Evolutionary conservation across 2,329 filamentous ascomycete genomes (phyloP).

Genomic region (Monilinia fructicola): DNA sequence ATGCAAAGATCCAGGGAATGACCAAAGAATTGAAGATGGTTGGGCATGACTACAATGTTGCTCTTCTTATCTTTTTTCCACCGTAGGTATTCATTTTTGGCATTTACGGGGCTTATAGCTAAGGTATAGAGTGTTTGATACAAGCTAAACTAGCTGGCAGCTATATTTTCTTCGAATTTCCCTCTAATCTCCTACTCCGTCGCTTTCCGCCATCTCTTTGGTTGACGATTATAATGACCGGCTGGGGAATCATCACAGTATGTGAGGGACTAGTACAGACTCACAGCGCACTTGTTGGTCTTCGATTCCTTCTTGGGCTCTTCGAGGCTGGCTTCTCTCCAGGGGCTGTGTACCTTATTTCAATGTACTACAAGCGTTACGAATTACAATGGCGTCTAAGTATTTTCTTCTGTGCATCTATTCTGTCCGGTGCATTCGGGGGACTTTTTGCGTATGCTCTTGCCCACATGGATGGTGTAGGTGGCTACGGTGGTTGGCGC

Average conservation of each 20-base stretch:
- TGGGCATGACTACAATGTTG: constrained; percentile 52
- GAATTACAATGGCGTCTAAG: constrained; percentile 53
- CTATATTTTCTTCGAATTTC: constrained; percentile 44
- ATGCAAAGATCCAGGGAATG: constrained; percentile 66
- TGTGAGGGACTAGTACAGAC: constrained; percentile 44
- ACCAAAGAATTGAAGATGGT: constrained; percentile 59
- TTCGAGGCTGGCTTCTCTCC: constrained; percentile 60
- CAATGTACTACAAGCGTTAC: constrained; percentile 51
- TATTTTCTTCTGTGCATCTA: constrained; percentile 54
- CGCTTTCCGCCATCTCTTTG: constrained; percentile 43
- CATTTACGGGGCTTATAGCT: neutral
- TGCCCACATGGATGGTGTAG: constrained; percentile 51
- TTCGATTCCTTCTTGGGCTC: constrained; percentile 65
- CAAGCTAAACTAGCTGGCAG: constrained; percentile 8
- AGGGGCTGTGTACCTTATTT: constrained; percentile 49
- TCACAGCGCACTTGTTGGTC: constrained; percentile 62
- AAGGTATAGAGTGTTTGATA: no score
- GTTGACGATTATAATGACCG: constrained; percentile 45
- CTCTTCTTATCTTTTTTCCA: constrained; percentile 44
- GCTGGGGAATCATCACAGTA: constrained; percentile 45
- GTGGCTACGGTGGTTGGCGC: constrained; percentile 49
- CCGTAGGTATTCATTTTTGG: constrained; percentile 21
- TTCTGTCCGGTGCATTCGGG: constrained; percentile 55
- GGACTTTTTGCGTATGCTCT: constrained; percentile 57
- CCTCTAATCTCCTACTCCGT: constrained; percentile 36